Conservation (phyloP, 352 stramenopile genomes). For the Phytophthora foliorum region DNA sequence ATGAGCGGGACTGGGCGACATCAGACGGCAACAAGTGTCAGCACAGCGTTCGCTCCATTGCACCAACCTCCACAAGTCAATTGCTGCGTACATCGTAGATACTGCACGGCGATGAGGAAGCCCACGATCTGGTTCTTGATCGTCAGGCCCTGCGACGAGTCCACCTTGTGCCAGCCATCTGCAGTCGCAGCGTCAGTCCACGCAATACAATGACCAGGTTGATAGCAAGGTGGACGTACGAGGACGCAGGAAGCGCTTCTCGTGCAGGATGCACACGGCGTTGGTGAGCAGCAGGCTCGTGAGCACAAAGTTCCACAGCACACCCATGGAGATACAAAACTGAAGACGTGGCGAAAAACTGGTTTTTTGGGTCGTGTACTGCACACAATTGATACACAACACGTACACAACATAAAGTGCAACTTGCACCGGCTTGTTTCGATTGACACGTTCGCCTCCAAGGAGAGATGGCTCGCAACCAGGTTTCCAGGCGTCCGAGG, state of each 20-base stretch:
- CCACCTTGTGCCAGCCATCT: constrained; percentile 90
- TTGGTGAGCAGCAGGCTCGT: constrained; percentile 89
- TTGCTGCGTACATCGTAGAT: constrained; percentile 71
- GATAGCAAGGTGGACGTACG: constrained; percentile 52
- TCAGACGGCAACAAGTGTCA: not conserved
- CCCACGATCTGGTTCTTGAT: constrained; percentile 91
- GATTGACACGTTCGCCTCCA: constrained; percentile 23
- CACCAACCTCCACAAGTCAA: constrained; percentile 6
- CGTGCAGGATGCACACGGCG: constrained; percentile 88
- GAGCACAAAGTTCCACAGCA: constrained; percentile 91
- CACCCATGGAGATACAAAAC: constrained; percentile 60
- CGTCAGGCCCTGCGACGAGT: constrained; percentile 82
- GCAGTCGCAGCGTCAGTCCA: constrained; percentile 4
- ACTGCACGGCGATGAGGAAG: constrained; percentile 88
- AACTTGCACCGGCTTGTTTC: constrained; percentile 14
- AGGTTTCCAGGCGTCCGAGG: constrained; percentile 22
- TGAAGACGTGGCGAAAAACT: constrained; percentile 23
- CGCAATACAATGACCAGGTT: not conserved
- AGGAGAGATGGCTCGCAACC: constrained; percentile 39
- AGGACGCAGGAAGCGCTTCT: constrained; percentile 88
- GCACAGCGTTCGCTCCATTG: not conserved
- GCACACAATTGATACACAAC: too few relatives aligned
- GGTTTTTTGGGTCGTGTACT: not conserved
- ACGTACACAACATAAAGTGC: not conserved
- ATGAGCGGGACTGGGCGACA: constrained; percentile 75